Percentiles rank a stretch among this genome's conserved stretches.
Conservation (phyloP, 345 rosid genomes). For the Citrus hindsii region DNA sequence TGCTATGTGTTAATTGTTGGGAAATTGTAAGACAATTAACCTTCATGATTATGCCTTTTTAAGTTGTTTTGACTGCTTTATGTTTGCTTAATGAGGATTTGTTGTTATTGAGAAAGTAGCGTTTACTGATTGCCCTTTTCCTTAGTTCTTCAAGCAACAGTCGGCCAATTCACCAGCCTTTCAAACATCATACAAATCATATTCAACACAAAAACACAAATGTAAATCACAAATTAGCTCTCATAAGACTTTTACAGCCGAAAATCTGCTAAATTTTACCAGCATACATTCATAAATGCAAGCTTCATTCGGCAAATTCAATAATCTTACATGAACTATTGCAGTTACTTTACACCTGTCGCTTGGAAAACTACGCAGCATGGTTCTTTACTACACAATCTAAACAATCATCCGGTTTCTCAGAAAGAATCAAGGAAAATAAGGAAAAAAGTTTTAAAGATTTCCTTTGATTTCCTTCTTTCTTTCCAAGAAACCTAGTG, state of each 20-base stretch:
- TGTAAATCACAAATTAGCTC: not conserved
- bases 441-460: not conserved
- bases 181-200: not conserved
- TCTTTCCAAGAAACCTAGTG: slow-evolving; percentile 10
- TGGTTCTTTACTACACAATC: not conserved
- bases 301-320: not conserved
- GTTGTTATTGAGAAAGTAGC: not conserved
- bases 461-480: slow-evolving; percentile 7
- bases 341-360: not conserved
- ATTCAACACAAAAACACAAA: not conserved
- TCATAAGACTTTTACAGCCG: not conserved
- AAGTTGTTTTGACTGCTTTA: not conserved
- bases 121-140: not conserved
- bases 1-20: not conserved
- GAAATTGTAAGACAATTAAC: not conserved
- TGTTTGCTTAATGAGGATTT: not conserved
- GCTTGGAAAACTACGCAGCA: not conserved
- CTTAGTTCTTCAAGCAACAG: not conserved
- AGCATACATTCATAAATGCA: not conserved
- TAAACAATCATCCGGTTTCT: slow-evolving; percentile 13
- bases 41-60: not conserved
- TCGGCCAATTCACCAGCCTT: not conserved
- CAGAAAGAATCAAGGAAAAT: slow-evolving; percentile 15
- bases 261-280: not conserved
- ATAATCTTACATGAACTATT: not conserved